phyloP scores from a whole-genome alignment of 2,329 filamentous ascomycete genomes.

The Alternaria metachromatica region DNA sequence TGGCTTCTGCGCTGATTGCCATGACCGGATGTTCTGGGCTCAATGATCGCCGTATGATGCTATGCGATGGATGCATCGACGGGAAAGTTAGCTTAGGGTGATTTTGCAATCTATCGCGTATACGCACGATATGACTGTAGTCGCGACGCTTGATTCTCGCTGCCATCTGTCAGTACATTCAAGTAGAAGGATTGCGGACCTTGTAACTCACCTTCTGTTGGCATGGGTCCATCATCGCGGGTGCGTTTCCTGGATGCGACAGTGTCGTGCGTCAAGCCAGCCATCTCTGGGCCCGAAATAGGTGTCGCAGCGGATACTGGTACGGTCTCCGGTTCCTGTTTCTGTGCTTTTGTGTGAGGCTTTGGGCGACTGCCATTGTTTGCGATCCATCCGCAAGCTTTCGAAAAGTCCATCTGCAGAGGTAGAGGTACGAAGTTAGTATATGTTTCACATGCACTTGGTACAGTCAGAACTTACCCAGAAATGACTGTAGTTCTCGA shows the following conservation, averaged over 20 bases:
- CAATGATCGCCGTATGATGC: not conserved
- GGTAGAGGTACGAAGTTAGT: too few relatives aligned
- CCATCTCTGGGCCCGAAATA: accelerated
- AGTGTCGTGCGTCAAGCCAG: not conserved
- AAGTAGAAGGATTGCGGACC: accelerated
- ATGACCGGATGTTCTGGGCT: not conserved
- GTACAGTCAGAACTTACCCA: too few relatives aligned
- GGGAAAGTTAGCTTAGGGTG: not conserved
- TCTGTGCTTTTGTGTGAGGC: not conserved
- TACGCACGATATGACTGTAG: not conserved
- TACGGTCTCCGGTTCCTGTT: not conserved
- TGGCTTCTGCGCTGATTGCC: not conserved
- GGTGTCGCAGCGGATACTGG: not conserved
- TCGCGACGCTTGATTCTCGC: not conserved
- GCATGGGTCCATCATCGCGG: not conserved
- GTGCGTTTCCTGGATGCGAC: not conserved
- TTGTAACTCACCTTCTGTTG: not conserved
- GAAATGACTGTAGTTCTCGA: too few relatives aligned
- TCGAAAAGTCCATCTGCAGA: not conserved
- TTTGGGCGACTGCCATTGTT: not conserved
- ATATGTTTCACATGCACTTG: too few relatives aligned
- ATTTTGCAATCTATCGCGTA: not conserved
- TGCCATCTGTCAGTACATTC: accelerated
- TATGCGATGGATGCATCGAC: not conserved
- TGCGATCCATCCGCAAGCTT: not conserved